Base-by-base conservation (phyloP, 2,329 filamentous ascomycete species). In the Lachnellula occidentalis region DNA sequence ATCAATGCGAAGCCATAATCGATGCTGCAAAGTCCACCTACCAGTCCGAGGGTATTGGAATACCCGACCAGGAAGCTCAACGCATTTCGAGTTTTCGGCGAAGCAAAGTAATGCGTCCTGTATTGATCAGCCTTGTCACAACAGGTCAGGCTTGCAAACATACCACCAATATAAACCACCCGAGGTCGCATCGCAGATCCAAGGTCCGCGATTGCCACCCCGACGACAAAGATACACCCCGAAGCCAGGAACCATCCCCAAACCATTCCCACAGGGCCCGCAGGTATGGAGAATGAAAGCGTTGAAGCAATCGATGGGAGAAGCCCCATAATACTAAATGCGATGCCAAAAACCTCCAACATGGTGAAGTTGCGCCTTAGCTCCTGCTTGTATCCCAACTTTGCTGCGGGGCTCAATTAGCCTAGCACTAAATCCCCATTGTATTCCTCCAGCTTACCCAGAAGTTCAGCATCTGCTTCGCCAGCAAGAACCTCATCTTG, bases 171-270 rank as follows among this genome's bases (percentile, higher is more conserved):
- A 83, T 2, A 84, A 68, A 0, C 80, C 81, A 9, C 81, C 81
- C 34, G 73, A 76, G 3, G 81, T 83, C 2, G 81, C 77, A 84
- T 81, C 2, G 76, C 74, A 27, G 74, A 76, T 19, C 75, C 75
- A 55, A 79, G 67, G 65, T 78, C 76, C 31, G 76, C 75, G 76
- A 85, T 82, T 21, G 81, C 79, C 43, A 84, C 70, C 2, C 80
- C 79, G 50, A 85, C 80, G 34, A 81, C 66, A 58, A 84, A 80
- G 57, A 83, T 82, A 59, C 80, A 78, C 22, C 70, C 72, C 52
- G 76, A 78, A 11, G 80, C 80, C n/a, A 77, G 66, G 56, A 84
- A 78, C 81, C 80, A 84, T 2, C 78, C 77, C 80, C 81, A 84
- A 51, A 84, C 79, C 75, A 84, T 80, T 4, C 81, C 81, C 3